A percentile compares a stretch with the other conserved stretches of the same genome.
Conservation (phyloP, 192 early-diverging fungal genomes). For the Coemansia umbellata region DNA sequence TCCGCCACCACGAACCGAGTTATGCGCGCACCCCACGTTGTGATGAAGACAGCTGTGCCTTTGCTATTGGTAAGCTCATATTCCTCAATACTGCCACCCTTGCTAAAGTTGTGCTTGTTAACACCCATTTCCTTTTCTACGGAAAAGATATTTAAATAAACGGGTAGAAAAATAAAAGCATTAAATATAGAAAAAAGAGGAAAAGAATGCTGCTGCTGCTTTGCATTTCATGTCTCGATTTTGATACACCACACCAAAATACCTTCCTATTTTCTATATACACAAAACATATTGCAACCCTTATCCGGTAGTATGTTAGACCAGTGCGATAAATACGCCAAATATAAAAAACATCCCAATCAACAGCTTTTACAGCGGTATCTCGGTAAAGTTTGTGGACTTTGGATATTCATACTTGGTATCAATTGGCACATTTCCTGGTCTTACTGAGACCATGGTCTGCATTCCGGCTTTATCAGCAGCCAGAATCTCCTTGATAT, state of each 20-base stretch:
- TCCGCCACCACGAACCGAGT: slow-evolving; percentile 63
- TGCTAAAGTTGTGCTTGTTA: slow-evolving; percentile 30
- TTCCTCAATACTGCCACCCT: slow-evolving; percentile 26
- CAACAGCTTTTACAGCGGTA: slow-evolving; percentile 26
- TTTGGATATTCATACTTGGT: neutral
- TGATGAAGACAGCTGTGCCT: slow-evolving; percentile 38
- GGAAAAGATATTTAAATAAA: neutral
- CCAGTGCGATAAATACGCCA: too few relatives aligned
- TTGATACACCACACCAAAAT: too few relatives aligned
- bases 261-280: slow-evolving; percentile 10
- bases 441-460: slow-evolving; percentile 64
- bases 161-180: neutral
- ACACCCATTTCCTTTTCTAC: slow-evolving; percentile 16
- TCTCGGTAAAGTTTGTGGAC: slow-evolving; percentile 27
- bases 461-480: slow-evolving; percentile 70
- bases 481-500: slow-evolving; percentile 77
- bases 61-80: slow-evolving; percentile 26
- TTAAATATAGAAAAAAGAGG: neutral
- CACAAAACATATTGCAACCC: neutral
- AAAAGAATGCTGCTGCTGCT: too few relatives aligned
- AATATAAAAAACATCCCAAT: neutral
- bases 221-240: too few relatives aligned
- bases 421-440: slow-evolving; percentile 59
- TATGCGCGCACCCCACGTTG: slow-evolving; percentile 67
- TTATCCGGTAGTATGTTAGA: neutral